A percentile compares a stretch with the other conserved stretches of the same genome.
These are phyloP conservation scores for Anisodus acutangulus DNA, from an alignment of 257 asterid genomes.

Conservation along the genomic window DNA sequence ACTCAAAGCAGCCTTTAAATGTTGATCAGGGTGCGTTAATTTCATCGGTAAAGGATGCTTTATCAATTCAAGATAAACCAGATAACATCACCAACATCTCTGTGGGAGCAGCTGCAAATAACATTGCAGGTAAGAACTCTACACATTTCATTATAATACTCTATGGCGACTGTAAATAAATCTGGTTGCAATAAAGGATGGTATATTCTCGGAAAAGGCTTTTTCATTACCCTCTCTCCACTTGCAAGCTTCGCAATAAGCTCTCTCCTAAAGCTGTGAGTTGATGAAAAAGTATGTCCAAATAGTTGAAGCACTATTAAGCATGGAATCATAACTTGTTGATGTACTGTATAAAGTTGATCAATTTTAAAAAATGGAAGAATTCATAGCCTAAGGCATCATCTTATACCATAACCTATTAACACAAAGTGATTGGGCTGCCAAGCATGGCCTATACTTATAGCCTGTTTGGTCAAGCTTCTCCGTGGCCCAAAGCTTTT, in stretches of 20 bases:
- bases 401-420: background rate
- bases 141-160: background rate
- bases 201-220: background rate
- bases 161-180: background rate
- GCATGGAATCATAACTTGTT: background rate
- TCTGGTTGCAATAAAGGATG: slow-evolving; percentile 1
- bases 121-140: slow-evolving; percentile 33
- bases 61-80: slow-evolving; percentile 44
- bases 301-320: background rate
- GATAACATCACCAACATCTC: slow-evolving; percentile 26
- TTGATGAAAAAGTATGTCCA: background rate
- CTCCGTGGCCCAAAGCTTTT: too few species aligned
- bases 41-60: slow-evolving; percentile 36
- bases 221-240: background rate
- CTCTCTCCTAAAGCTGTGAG: slow-evolving; percentile 7
- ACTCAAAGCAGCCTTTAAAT: slow-evolving; percentile 44
- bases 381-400: background rate
- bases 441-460: background rate
- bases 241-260: background rate
- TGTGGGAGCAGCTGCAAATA: slow-evolving; percentile 31
- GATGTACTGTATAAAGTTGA: slow-evolving; percentile 37
- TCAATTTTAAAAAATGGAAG: slow-evolving; percentile 10
- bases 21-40: slow-evolving; percentile 34
- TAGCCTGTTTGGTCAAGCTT: too few species aligned
- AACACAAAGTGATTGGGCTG: background rate